These are phyloP conservation scores for Trametes coccinea DNA, from an alignment of 768 basidiomycete genomes.

Conservation along the genomic window DNA sequence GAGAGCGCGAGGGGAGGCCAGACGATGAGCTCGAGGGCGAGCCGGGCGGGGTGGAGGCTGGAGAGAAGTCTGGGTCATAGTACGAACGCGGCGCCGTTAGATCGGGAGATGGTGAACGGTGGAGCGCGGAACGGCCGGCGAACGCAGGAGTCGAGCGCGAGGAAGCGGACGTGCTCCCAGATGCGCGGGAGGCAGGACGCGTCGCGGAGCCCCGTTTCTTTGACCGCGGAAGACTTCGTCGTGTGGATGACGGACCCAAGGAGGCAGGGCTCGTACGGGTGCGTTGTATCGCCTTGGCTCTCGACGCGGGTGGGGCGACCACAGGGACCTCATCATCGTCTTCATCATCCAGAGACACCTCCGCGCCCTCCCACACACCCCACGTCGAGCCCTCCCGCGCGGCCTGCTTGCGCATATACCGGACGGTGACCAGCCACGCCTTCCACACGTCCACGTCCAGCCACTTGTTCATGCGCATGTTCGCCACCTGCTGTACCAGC, in stretches of 20 bases:
- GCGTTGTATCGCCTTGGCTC: neutral
- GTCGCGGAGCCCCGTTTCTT: neutral
- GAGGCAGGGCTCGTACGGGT: neutral
- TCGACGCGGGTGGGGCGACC: neutral
- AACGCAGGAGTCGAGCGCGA: neutral
- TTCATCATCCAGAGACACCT: neutral
- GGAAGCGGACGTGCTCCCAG: neutral
- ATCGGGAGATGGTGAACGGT: constrained; percentile 2
- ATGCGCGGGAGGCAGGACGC: neutral
- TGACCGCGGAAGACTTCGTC: too few species aligned
- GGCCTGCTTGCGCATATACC: constrained; percentile 3
- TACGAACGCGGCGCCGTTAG: constrained; percentile 33
- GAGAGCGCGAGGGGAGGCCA: constrained; percentile 29
- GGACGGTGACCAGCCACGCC: constrained; percentile 33
- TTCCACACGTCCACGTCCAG: constrained; percentile 52
- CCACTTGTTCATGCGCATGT: constrained; percentile 28
- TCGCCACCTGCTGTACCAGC: constrained; percentile 52
- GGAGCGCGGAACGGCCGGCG: neutral
- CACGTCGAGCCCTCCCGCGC: constrained; percentile 3
- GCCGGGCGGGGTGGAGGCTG: constrained; percentile 47
- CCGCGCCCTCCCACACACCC: constrained; percentile 9
- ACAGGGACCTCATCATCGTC: neutral
- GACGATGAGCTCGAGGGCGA: constrained; percentile 37
- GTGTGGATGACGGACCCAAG: neutral
- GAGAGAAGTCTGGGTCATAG: constrained; percentile 56